These are phyloP conservation scores for Euphorbia celastroides DNA, from an alignment of 441 rosid species.

Conservation along the genomic window DNA sequence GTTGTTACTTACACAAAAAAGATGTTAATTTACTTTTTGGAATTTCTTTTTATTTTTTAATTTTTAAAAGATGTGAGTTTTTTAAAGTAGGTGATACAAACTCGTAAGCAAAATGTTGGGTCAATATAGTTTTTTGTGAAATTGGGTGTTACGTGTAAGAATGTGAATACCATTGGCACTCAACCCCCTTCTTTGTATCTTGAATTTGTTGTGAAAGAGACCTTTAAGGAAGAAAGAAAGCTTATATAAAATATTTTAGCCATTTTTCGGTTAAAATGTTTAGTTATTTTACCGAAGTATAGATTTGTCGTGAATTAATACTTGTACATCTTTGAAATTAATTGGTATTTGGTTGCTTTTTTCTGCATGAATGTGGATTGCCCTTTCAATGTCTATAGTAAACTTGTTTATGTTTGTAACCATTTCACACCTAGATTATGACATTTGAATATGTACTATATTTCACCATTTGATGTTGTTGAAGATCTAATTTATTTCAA, in stretches of 20 bases:
- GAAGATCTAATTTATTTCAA: neutral
- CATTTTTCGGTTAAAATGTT: neutral
- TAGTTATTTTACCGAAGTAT: neutral
- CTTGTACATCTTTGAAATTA: neutral
- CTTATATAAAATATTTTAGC: neutral
- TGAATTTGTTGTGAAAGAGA: neutral
- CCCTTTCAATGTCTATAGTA: neutral
- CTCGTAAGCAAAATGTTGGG: neutral
- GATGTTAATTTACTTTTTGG: constrained; percentile 6
- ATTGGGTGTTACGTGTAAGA: constrained; percentile 10
- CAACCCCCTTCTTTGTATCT: constrained; percentile 8
- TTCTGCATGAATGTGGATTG: neutral
- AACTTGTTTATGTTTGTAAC: neutral
- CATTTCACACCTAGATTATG: neutral
- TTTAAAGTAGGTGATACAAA: constrained; percentile 1
- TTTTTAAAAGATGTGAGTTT: constrained; percentile 7
- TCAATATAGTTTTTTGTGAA: constrained; percentile 11
- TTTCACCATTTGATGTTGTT: neutral
- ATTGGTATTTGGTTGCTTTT: neutral
- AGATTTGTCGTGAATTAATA: neutral
- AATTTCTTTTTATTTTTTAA: neutral
- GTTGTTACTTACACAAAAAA: constrained; percentile 2
- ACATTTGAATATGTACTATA: neutral
- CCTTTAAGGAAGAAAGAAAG: neutral
- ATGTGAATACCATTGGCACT: constrained; percentile 14